Evolutionary conservation across 1,284 basidiomycete species (phyloP), one percentile per base, ranked within the genome.

Genomic region (Coniferiporia weirii): DNA sequence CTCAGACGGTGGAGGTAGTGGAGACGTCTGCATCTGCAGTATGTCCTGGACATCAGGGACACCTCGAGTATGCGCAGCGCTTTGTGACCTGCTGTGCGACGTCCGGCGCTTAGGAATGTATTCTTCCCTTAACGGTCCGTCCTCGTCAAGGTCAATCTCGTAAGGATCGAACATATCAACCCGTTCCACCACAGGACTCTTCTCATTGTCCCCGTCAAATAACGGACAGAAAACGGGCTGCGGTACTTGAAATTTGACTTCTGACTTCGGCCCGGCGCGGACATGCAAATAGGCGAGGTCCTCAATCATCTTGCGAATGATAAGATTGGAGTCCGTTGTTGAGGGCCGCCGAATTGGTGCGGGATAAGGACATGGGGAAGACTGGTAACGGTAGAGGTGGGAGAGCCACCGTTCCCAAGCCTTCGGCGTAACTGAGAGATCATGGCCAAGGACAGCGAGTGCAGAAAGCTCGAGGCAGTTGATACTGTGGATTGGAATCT

Each of bases 281-380:
- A 35, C 46, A 12, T 80, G 76, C 7, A 78, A 79, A 57, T 81
- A 76, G 48, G 82, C 74, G 45, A 91, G 79, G 64, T 84, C 84
- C 57, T 89, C 86, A 20, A 91, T 78, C n/a, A 80, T 76, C 69
- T 77, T 83, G 45, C 85, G 82, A 64, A 90, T 74, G 56, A 90
- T 80, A 4, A 78, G 77, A 68, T 83, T 79, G 0, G 87, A 86
- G 64, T 81, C 57, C 9, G 57, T 89, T 5, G 79, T 74, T 4
- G 82, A 88, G 0, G 89, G 89, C 8, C 89, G 83, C 6, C 84
- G 85, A 61, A 91, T 91, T n/a, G 87, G 88, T 66, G 89, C 87
- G 46, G 83, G 83, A 64, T 79, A 80, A 43, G 75, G 69, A 6
- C 81, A 76, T 59, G 85, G 70, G 2, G 85, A 79, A 61, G 77